Evolutionary conservation across 179 eudicot genomes (phyloP), one percentile per base, ranked within the genome.

Genomic region (Nepenthes alata): DNA sequence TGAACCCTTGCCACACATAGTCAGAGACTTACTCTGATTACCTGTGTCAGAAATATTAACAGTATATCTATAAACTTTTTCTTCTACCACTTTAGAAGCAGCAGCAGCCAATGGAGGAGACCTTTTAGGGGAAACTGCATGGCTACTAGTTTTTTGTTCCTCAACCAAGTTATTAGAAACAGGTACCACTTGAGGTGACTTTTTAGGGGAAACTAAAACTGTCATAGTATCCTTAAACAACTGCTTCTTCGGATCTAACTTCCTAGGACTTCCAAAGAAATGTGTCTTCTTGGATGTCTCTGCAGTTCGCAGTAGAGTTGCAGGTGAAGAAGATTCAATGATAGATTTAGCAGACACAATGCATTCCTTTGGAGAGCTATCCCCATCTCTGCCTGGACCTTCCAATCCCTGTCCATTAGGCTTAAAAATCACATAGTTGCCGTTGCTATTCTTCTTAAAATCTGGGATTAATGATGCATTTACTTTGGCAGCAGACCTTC

Each of bases 21-120:
- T 34, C 55, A 73, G 78, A 58, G 71, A 57, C 80, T 80, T 88
- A 66, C 67, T 73, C 61, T 70, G 72, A 59, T 65, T 45, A 67
- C 41, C 63, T 53, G 59, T 72, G 63, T 36, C 53, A 7, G 53
- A 50, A 10, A 8, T n/a, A 10, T 11, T 50, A 13, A 11, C 15
- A 50, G 53, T 10, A 50, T 50, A 3, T 13, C 58, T 68, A 63
- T 75, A 61, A 50, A 3, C n/a, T 50, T 50, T n/a, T 63, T 54
- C 47, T 66, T 75, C 53, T 11, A 50, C n/a, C 53, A 50, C n/a
- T 50, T 50, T 13, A 10, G 6, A 4, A 41, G 45, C 45, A 41
- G 45, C 8, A 41, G 45, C 45, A 41, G 45, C 8, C 45, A 41
- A 4, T 41, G 5, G 45, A 41, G 53, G 15, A 50, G 53, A 50